Evolutionary conservation across 768 basidiomycete species (phyloP).

Genomic region (Suillus lakei): DNA sequence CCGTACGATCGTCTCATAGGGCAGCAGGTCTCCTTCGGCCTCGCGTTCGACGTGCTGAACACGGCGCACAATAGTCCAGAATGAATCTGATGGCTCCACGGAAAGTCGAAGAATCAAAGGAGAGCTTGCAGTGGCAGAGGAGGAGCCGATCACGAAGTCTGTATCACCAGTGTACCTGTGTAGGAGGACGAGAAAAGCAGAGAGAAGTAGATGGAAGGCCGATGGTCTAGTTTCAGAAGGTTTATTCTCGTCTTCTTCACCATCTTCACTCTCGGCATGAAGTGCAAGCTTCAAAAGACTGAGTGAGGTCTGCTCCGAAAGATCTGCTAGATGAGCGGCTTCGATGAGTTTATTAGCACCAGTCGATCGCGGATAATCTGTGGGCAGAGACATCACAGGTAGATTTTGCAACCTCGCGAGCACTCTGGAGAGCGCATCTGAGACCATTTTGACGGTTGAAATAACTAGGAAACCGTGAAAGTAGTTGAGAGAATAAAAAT

Average conservation of each 20-base stretch:
- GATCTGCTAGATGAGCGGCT: conserved; percentile 71
- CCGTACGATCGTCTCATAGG: conserved; percentile 76
- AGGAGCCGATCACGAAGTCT: conserved; percentile 90
- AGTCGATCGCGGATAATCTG: conserved; percentile 90
- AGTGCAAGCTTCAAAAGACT: conserved; percentile 83
- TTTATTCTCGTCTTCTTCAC: conserved; percentile 52
- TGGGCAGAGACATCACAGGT: conserved; percentile 90
- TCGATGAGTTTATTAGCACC: conserved; percentile 81
- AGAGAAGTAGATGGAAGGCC: conserved; percentile 87
- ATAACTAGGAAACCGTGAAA: background rate
- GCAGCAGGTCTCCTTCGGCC: conserved; percentile 79
- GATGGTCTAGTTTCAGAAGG: conserved; percentile 58
- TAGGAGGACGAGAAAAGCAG: conserved; percentile 90
- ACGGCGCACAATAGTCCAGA: conserved; percentile 85
- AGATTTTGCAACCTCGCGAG: conserved; percentile 73
- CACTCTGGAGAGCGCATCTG: conserved; percentile 52
- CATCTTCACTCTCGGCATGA: conserved; percentile 60
- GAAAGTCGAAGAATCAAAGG: conserved; percentile 86
- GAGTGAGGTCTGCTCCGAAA: conserved; percentile 77
- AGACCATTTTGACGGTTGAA: conserved; percentile 28
- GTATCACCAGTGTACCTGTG: conserved; percentile 97
- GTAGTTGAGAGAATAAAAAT: background rate
- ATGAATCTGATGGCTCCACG: conserved; percentile 84
- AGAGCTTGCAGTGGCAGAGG: conserved; percentile 72
- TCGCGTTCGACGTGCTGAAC: conserved; percentile 85